Conservation (phyloP, 2,329 filamentous ascomycete species). For the Rutstroemia sp. region DNA sequence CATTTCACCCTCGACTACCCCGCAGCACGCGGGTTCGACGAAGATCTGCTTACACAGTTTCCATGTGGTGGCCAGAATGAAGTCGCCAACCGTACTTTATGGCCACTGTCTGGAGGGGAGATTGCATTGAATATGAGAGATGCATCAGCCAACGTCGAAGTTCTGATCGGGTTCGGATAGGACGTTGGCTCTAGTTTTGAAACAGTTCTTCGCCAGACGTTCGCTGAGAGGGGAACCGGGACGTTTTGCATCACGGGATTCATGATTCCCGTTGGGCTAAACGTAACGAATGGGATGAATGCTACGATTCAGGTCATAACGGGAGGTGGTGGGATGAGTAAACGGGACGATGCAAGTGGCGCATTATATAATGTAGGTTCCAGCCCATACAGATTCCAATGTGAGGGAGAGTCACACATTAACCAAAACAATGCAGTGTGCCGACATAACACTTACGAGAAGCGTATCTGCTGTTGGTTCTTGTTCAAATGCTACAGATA, state of each 20-base stretch:
- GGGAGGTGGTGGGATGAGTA: conserved; percentile 42
- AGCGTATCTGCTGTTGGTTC: conserved; percentile 39
- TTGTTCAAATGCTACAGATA: conserved; percentile 50
- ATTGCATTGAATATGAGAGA: conserved; percentile 47
- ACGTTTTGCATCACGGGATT: conserved; percentile 60
- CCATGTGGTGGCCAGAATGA: conserved; percentile 40
- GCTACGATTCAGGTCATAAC: conserved; percentile 67
- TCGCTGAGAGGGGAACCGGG: conserved; percentile 33
- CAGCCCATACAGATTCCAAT: background rate
- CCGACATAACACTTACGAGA: conserved; percentile 61
- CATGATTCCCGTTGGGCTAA: conserved; percentile 35
- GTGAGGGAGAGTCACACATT: background rate
- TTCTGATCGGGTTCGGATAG: conserved; percentile 21
- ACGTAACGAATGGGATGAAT: conserved; percentile 49
- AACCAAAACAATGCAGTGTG: conserved; percentile 39
- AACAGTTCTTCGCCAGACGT: conserved; percentile 18
- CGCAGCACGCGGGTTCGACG: conserved; percentile 36
- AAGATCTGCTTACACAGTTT: conserved; percentile 34
- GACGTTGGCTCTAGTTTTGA: conserved; percentile 20
- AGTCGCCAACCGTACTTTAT: conserved; percentile 38
- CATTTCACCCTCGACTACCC: conserved; percentile 52
- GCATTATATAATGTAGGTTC: conserved; percentile 55
- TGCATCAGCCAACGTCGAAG: conserved; percentile 25
- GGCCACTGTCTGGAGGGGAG: conserved; percentile 41
- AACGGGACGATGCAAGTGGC: conserved; percentile 28